Base-by-base conservation (phyloP, 129 eudicot species). In the Helianthus tuberosus region DNA sequence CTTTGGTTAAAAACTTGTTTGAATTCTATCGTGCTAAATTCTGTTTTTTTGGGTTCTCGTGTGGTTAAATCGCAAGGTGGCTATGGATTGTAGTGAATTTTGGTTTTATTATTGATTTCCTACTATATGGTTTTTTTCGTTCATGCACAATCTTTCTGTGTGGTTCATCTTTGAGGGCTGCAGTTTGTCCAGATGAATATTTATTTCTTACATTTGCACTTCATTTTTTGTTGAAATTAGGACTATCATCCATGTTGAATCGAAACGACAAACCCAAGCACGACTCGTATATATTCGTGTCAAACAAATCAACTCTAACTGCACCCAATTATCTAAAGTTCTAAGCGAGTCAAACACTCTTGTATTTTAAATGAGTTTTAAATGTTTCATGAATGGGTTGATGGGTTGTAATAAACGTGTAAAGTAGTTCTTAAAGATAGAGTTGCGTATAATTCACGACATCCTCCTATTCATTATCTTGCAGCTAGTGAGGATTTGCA, bases 401-500 rank as follows among this genome's bases (percentile, higher is more conserved):
- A 3, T 3, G 5, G 4, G 5, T 32, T 32, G 36, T 0, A 32
- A 32, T 32, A 32, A 27, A 27, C 32, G 32, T 88, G 97, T 76
- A 93, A 90, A 66, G 92, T 90, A 16, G 79, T 86, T 54, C 79
- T 93, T 11, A 83, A 84, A 52, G 98, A 93, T 0, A 79, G 86
- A 71, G 77, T 82, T 54, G 86, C 92, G 11, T 84, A 80, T 35
- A 87, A 82, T 81, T 58, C 82, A 1, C 80, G 82, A 0, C 88
- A 75, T 60, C 84, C 73, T 5, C 75, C 93, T 0, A 90, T 90
- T 75, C 98, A 90, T 79, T 90, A 90, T 52, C 91, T 93, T 62
- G 97, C 98, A 6, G 97, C 98, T 17, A 93, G 98, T 71, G 84
- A 90, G 77, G 97, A 93, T 67, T 89, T 93, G 60, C 77, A 90